phyloP scores from a whole-genome alignment of 768 basidiomycete genomes.

The Boletus rubropictus region DNA sequence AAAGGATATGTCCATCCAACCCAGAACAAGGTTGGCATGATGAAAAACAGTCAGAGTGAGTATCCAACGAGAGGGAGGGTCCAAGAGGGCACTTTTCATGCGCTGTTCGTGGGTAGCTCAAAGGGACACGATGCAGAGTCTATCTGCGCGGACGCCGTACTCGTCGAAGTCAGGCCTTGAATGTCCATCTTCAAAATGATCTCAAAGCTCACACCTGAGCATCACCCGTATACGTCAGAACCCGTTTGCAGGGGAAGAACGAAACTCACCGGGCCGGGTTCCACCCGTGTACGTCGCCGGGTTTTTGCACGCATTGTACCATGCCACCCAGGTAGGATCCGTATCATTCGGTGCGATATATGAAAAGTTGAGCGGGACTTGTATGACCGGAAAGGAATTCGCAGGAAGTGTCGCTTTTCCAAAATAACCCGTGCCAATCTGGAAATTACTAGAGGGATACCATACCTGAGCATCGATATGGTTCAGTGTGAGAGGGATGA shows the following conservation, averaged over 20 bases:
- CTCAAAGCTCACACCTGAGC: slow-evolving; percentile 52
- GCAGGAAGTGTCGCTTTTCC: slow-evolving; percentile 58
- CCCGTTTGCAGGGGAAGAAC: not conserved
- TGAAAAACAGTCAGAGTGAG: slow-evolving; percentile 3
- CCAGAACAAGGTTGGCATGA: slow-evolving; percentile 3
- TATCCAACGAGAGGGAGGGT: slow-evolving; percentile 6
- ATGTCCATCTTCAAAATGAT: slow-evolving; percentile 65
- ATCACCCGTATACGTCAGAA: not conserved
- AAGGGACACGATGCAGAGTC: slow-evolving; percentile 64
- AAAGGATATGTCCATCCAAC: slow-evolving; percentile 9
- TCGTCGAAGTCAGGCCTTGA: slow-evolving; percentile 54
- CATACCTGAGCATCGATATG: slow-evolving; percentile 61
- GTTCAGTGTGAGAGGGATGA: slow-evolving; percentile 70
- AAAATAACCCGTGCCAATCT: slow-evolving; percentile 64
- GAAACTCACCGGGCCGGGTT: slow-evolving; percentile 53
- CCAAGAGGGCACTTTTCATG: slow-evolving; percentile 27
- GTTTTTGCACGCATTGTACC: slow-evolving; percentile 77
- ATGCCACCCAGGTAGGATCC: slow-evolving; percentile 78
- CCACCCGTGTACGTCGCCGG: slow-evolving; percentile 41
- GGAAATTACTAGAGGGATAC: slow-evolving; percentile 58
- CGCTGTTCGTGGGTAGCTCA: slow-evolving; percentile 50
- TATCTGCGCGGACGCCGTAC: slow-evolving; percentile 50
- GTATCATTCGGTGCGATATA: slow-evolving; percentile 75
- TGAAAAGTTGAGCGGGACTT: slow-evolving; percentile 77
- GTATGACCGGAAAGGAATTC: slow-evolving; percentile 56